Base-by-base conservation (phyloP, 495 filamentous ascomycete species). In the Penicillium flavigenum region DNA sequence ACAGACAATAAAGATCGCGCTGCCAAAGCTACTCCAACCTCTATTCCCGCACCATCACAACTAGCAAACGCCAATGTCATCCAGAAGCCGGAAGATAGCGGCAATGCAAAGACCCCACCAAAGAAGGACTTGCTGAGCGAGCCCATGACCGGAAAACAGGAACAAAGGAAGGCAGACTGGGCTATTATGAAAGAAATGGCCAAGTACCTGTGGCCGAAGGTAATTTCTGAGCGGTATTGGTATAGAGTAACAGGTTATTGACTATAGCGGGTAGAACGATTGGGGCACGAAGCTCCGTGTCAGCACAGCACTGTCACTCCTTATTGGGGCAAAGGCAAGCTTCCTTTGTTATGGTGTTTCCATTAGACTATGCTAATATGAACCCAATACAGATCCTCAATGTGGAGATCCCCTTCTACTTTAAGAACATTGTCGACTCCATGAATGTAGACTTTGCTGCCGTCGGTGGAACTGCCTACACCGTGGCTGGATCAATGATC, bases 101-200 rank as follows among this genome's bases (percentile, higher is more conserved):
- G 54, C 44, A 56, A 70, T 62, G 66, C 54, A 16, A 75, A 72
- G 62, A 47, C 63, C 34, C 56, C 71, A 32, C 69, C 67, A n/a
- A 78, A 76, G 58, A 82, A 80, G 52, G 69, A 79, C 51, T 67
- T 88, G 39, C 76, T 88, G 36, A 75, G 75, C 27, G 84, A 87
- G 67, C 65, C 80, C 49, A 75, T 71, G 5, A 65, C 81, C 31
- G 78, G 81, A 3, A 88, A 82, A 10, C 89, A 91, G 63, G 92
- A 96, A 71, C 94, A 98, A 74, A 83, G 94, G 46, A 95, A 91
- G 72, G 95, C 92, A 6, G 94, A 98, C 60, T 98, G 95, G 94
- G 91, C 90, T 7, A 98, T 98, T 46, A 93, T 98, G 78, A 95
- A 91, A 74, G 91, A 98, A 71, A 97, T 98, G 92, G 84, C 88